Evolutionary conservation across 257 asterid species (phyloP).

Genomic region (Eustoma russellianum): DNA sequence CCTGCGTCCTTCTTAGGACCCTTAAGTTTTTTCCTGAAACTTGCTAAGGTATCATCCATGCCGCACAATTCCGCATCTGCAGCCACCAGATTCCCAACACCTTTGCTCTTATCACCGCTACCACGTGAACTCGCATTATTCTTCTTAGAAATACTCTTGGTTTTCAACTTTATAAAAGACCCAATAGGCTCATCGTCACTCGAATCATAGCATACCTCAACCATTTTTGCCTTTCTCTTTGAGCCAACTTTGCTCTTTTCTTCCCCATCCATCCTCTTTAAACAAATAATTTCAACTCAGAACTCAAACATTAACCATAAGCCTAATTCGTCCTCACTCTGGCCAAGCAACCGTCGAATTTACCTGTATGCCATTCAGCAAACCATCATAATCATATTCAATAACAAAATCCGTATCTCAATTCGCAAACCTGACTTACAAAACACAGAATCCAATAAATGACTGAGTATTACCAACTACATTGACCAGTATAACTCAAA

Average conservation of each 20-base stretch:
- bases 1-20: slow-evolving; percentile 60
- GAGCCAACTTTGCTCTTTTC: slow-evolving; percentile 35
- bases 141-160: slow-evolving; percentile 48
- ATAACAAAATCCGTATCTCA: background rate
- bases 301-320: slow-evolving; percentile 46
- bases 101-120: slow-evolving; percentile 27
- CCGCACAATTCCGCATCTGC: slow-evolving; percentile 52
- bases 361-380: slow-evolving; percentile 9
- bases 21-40: slow-evolving; percentile 71
- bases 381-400: background rate
- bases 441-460: background rate
- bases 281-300: slow-evolving; percentile 36
- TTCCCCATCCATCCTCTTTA: slow-evolving; percentile 57
- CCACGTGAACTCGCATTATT: slow-evolving; percentile 37
- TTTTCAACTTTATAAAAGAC: slow-evolving; percentile 58
- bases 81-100: slow-evolving; percentile 28
- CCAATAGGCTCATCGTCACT: slow-evolving; percentile 84
- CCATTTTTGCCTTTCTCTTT: slow-evolving; percentile 39
- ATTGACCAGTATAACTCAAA: slow-evolving; percentile 3
- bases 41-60: slow-evolving; percentile 92
- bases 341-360: slow-evolving; percentile 8
- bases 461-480: background rate
- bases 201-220: slow-evolving; percentile 35
- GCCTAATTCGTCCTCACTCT: slow-evolving; percentile 26
- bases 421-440: background rate